These are phyloP conservation scores for Pyrenophora seminiperda DNA, from an alignment of 2,329 filamentous ascomycete species.

Conservation along the genomic window DNA sequence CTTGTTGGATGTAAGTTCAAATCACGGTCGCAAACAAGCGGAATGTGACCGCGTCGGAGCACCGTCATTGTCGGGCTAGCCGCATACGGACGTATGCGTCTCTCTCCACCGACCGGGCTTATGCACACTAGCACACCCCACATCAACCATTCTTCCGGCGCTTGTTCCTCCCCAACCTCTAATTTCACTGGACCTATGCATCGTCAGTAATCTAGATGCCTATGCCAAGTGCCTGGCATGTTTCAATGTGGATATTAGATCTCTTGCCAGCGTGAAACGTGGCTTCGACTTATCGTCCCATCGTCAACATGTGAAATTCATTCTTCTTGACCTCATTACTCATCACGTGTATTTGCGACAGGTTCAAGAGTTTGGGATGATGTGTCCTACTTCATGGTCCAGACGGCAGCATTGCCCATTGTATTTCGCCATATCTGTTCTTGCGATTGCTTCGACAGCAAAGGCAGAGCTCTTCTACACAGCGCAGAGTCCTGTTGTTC, in stretches of 20 bases:
- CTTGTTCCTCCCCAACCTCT: slow-evolving; percentile 6
- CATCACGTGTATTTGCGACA: not conserved
- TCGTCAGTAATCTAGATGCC: slow-evolving; percentile 9
- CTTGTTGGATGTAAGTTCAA: not conserved
- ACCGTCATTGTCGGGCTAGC: slow-evolving; percentile 8
- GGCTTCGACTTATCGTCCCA: slow-evolving; percentile 15
- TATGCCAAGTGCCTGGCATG: slow-evolving; percentile 18
- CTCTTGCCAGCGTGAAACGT: slow-evolving; percentile 23
- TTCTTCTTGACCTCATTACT: not conserved
- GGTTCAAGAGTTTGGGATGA: slow-evolving; percentile 1
- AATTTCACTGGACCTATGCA: not conserved
- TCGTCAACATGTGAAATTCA: slow-evolving; percentile 1
- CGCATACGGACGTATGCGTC: not conserved
- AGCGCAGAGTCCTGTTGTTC: slow-evolving; percentile 25
- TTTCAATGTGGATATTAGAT: slow-evolving; percentile 18
- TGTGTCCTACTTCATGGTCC: slow-evolving; percentile 1
- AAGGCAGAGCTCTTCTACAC: slow-evolving; percentile 24
- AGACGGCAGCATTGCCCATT: slow-evolving; percentile 1
- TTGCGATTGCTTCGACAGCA: slow-evolving; percentile 8
- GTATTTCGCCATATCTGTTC: slow-evolving; percentile 1
- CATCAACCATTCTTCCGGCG: slow-evolving; percentile 19
- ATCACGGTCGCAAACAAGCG: not conserved
- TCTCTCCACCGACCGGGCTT: slow-evolving; percentile 3
- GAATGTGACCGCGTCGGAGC: slow-evolving; percentile 2
- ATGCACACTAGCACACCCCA: not conserved